These are phyloP conservation scores for Tulasnella sp. DNA, from an alignment of 768 basidiomycete genomes.

Conservation along the genomic window DNA sequence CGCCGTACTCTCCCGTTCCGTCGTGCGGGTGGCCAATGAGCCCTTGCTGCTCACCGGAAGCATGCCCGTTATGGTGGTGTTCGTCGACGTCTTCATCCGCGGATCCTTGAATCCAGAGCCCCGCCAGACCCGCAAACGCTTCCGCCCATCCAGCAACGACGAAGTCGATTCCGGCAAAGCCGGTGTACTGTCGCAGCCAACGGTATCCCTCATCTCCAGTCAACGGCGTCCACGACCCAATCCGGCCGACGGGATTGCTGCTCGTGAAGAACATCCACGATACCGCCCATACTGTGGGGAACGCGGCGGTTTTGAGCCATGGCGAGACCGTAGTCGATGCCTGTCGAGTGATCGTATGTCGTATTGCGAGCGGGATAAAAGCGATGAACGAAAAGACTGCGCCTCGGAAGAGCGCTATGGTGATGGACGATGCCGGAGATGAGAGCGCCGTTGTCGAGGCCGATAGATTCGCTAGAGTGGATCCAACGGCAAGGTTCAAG, in stretches of 20 bases:
- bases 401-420: not conserved
- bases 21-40: not conserved
- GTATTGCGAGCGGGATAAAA: not conserved
- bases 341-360: not conserved
- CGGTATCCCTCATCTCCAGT: slow-evolving; percentile 55
- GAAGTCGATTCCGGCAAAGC: slow-evolving; percentile 71
- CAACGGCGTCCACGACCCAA: slow-evolving; percentile 72
- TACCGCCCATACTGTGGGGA: slow-evolving; percentile 30
- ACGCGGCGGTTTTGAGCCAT: slow-evolving; percentile 10
- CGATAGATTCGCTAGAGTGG: not conserved
- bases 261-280: slow-evolving; percentile 59
- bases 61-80: not conserved
- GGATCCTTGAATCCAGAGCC: slow-evolving; percentile 39
- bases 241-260: slow-evolving; percentile 68
- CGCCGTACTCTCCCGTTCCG: too few species aligned
- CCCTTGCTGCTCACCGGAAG: not conserved
- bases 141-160: slow-evolving; percentile 73
- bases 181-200: slow-evolving; percentile 63
- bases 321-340: not conserved
- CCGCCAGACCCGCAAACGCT: slow-evolving; percentile 58
- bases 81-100: slow-evolving; percentile 58
- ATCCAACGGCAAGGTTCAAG: slow-evolving; percentile 11
- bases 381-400: not conserved
- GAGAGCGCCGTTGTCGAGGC: slow-evolving; percentile 12
- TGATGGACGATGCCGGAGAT: not conserved